A percentile compares a stretch with the other conserved stretches of the same genome.
Evolutionary conservation across 2,329 filamentous ascomycete species (phyloP).

Genomic region (Cladosporium sp.): DNA sequence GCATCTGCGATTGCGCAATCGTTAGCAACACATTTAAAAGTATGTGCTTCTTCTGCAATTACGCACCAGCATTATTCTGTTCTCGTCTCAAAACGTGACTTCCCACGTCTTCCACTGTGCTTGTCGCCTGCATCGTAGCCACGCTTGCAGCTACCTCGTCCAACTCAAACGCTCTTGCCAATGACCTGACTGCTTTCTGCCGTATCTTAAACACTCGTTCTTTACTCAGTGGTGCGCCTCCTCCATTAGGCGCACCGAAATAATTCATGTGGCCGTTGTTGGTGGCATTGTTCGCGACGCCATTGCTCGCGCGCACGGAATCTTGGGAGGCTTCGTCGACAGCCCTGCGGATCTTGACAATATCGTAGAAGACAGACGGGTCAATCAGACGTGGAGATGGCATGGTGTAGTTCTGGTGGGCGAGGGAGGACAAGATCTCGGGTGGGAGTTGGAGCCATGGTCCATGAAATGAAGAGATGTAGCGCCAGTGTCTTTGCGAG

Average conservation of each 20-base stretch:
- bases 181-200: conserved; percentile 72
- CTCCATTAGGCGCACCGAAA: conserved; percentile 39
- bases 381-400: conserved; percentile 73
- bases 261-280: too few relatives aligned
- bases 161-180: conserved; percentile 70
- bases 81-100: conserved; percentile 66
- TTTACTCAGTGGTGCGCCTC: conserved; percentile 60
- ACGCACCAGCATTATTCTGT: conserved; percentile 47
- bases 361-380: conserved; percentile 74
- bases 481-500: conserved; percentile 67
- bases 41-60: background rate
- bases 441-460: conserved; percentile 76
- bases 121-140: conserved; percentile 76
- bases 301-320: conserved; percentile 70
- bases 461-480: conserved; percentile 78
- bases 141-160: conserved; percentile 82
- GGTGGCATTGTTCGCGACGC: conserved; percentile 51
- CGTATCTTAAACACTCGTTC: conserved; percentile 75
- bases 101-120: conserved; percentile 71
- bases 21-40: background rate
- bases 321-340: conserved; percentile 77
- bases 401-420: conserved; percentile 73
- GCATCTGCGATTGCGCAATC: conserved; percentile 49
- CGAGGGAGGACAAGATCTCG: conserved; percentile 73
- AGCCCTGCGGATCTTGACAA: conserved; percentile 73